Base-by-base conservation (phyloP, 2,329 filamentous ascomycete species). In the Colletotrichum coccodes region DNA sequence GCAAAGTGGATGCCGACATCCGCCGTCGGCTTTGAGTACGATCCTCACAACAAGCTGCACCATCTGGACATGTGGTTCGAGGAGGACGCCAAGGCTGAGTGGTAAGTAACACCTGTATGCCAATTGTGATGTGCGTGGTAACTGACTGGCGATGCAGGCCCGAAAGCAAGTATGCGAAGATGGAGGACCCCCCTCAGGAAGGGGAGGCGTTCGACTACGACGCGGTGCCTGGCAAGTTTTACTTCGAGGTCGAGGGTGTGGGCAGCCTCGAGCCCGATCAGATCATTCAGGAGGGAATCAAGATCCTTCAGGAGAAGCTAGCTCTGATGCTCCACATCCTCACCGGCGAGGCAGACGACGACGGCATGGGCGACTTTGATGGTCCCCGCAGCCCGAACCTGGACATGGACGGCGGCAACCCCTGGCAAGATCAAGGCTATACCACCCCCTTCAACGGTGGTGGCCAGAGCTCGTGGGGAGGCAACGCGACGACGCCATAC, bases 11-110 rank as follows among this genome's bases (percentile, higher is more conserved):
- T 94, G 76, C 95, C 96, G 2, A 95, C 93, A 40, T 89, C 94
- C 46, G 96, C 96, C 4, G 91, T 99, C 46, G 95, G 94, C 28
- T 99, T 99, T 78, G 96, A 99, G 81, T 99, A 99, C 80, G 96
- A 99, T 79, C 96, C 96, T 70, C 93, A 97, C 80, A 99, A 99
- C 84, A 98, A 97, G 83, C 85, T 99, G 72, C 89, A 91, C 73
- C 96, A 99, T 81, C 86, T 96, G 64, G 94, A 97, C 76, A 90
- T 97, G 80, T 99, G 96, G 96, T 98, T 94, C 79, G 96, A 99
- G 84, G 89, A 91, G 73, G 92, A 97, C 80, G 82, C 93, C 1
- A 87, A 89, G 68, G 88, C 90, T 76, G 95, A 98, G 85, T 98
- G 95, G 95, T 97, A 83, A 80, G 90, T 82, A 14, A 34, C 16